A percentile compares a stretch with the other conserved stretches of the same genome.
phyloP scores from a whole-genome alignment of 768 basidiomycete genomes.

The Kwoniella sp. region DNA sequence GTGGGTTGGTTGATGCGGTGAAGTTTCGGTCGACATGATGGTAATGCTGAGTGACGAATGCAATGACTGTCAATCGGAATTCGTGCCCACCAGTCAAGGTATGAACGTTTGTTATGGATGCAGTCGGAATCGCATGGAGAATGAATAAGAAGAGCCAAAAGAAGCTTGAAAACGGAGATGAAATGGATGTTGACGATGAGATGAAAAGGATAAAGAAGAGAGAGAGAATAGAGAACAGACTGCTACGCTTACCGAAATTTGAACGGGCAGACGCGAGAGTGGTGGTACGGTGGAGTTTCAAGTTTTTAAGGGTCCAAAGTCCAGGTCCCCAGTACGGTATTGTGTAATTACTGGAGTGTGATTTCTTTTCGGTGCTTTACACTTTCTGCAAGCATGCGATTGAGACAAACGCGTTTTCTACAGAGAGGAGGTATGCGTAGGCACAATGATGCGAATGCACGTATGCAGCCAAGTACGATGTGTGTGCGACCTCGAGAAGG shows the following conservation, averaged over 20 bases:
- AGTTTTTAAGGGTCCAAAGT: constrained; percentile 1
- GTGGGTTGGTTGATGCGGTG: constrained; percentile 22
- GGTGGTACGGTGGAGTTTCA: constrained; percentile 1
- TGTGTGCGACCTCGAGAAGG: not conserved
- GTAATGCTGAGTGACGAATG: not conserved
- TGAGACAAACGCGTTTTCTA: not conserved
- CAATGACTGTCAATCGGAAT: not conserved
- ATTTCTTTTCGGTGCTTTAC: not conserved
- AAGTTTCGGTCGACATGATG: constrained; percentile 28
- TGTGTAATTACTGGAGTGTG: not conserved
- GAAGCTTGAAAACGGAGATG: not conserved
- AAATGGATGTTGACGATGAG: not conserved
- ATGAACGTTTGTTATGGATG: not conserved
- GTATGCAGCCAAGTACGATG: not conserved
- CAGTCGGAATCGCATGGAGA: not conserved
- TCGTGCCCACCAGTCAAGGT: not conserved
- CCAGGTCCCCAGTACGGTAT: not conserved
- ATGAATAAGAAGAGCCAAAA: not conserved
- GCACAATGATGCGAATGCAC: not conserved
- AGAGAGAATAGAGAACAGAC: not conserved
- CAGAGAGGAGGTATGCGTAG: not conserved
- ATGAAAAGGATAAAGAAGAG: not conserved
- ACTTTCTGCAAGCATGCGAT: not conserved
- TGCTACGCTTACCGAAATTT: constrained; percentile 2
- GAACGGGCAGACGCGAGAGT: not conserved